phyloP scores from a whole-genome alignment of 805 yeast species.

The Metschnikowia santaceciliae region DNA sequence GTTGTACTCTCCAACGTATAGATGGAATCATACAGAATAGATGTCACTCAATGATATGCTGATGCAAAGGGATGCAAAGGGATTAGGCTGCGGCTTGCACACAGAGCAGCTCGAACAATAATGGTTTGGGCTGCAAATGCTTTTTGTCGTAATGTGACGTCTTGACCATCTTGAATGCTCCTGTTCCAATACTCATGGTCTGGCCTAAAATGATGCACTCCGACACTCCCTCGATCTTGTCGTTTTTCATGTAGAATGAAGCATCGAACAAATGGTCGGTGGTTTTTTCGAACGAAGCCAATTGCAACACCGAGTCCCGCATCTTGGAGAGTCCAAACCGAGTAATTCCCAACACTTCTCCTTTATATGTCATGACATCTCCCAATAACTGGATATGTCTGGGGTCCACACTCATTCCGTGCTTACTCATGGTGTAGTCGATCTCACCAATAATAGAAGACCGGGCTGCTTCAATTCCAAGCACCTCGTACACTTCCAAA shows the following conservation, averaged over 20 bases:
- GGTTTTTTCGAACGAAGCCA: conserved; percentile 97
- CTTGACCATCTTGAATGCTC: conserved; percentile 83
- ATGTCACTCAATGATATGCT: too few relatives aligned
- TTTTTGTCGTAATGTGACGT: conserved; percentile 44
- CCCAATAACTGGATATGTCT: conserved; percentile 97
- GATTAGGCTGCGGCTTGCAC: conserved; percentile 11
- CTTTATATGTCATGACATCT: conserved; percentile 98
- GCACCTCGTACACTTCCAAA: conserved; percentile 78
- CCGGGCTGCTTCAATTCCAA: conserved; percentile 98
- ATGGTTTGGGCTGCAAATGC: conserved; percentile 40
- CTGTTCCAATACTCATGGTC: conserved; percentile 97
- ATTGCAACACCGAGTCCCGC: conserved; percentile 96
- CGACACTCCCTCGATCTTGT: conserved; percentile 93
- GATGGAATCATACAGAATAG: too few relatives aligned
- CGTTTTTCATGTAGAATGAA: conserved; percentile 95
- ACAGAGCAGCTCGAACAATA: conserved; percentile 47
- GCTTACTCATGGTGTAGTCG: conserved; percentile 96
- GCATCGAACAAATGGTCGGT: conserved; percentile 98
- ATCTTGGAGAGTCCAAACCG: conserved; percentile 96
- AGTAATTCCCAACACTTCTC: conserved; percentile 96
- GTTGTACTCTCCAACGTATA: too few relatives aligned
- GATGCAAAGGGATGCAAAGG: too few relatives aligned
- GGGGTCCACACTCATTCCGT: conserved; percentile 99
- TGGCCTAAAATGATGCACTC: conserved; percentile 97
- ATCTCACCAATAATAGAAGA: conserved; percentile 89